Percentiles rank a stretch among this genome's conserved stretches.
Evolutionary conservation across 2,329 filamentous ascomycete species (phyloP).

Genomic region (Colletotrichum euphorbiae): DNA sequence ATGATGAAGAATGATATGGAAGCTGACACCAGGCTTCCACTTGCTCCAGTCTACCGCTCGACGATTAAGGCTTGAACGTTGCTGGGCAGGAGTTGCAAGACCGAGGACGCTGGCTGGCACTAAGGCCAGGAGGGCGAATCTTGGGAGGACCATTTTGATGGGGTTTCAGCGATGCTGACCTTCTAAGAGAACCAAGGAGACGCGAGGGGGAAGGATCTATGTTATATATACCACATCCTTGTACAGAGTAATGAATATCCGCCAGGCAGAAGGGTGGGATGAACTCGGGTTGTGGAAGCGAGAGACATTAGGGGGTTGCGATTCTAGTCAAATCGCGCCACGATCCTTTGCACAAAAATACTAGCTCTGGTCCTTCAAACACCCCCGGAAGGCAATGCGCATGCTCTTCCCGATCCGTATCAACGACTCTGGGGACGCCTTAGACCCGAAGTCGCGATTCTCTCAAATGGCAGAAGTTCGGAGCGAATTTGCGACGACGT

Average conservation of each 20-base stretch:
- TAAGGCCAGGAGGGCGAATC: conserved; percentile 15
- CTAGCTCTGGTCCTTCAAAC: not conserved
- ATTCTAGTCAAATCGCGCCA: conserved; percentile 7
- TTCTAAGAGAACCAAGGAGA: no score
- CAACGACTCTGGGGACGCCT: no score
- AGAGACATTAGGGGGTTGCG: not conserved
- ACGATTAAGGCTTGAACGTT: not conserved
- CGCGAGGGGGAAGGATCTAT: no score
- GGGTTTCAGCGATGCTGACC: no score
- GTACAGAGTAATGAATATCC: no score
- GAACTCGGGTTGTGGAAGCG: not conserved
- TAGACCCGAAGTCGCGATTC: no score
- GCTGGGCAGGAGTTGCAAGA: conserved; percentile 4
- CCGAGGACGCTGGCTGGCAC: conserved; percentile 19
- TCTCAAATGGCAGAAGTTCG: not conserved
- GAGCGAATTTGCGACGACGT: not conserved
- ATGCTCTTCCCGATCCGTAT: not conserved
- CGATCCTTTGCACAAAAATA: not conserved
- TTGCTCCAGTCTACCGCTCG: conserved; percentile 38
- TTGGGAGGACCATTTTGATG: conserved; percentile 4
- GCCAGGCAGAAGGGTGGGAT: not conserved
- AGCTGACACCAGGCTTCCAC: conserved; percentile 46
- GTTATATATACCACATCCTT: no score
- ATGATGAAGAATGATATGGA: conserved; percentile 48
- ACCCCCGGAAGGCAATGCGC: not conserved